A percentile compares a stretch with the other conserved stretches of the same genome.
Conservation (phyloP, 164 flowering plant genomes). For the Magnolia sinica region DNA sequence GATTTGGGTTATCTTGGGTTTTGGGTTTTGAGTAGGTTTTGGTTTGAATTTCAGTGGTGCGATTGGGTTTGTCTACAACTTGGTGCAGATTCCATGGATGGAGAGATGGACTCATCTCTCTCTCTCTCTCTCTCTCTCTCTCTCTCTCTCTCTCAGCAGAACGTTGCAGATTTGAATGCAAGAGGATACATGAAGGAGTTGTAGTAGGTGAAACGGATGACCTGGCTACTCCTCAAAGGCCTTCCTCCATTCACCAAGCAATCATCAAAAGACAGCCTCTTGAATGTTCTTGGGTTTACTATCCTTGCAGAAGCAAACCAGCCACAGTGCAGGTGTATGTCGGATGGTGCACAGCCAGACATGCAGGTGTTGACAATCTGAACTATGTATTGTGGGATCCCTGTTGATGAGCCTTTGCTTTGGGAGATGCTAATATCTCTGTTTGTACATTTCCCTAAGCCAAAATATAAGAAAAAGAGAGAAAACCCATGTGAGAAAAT, state of each 20-base stretch:
- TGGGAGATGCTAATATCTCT: conserved; percentile 67
- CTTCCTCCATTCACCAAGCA: conserved; percentile 60
- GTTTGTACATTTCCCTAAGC: conserved; percentile 38
- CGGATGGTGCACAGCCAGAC: conserved; percentile 47
- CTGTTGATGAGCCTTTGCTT: conserved; percentile 45
- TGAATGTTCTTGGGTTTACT: conserved; percentile 55
- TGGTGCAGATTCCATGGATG: not conserved
- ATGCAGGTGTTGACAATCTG: conserved; percentile 60
- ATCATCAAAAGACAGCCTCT: conserved; percentile 57
- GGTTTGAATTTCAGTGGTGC: not conserved
- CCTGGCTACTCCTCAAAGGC: conserved; percentile 41
- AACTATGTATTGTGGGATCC: conserved; percentile 59
- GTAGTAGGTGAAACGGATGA: conserved; percentile 50
- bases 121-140: too few species aligned
- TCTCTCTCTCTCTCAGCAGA: conserved; percentile 29
- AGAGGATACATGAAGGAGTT: conserved; percentile 70
- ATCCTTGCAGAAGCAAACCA: conserved; percentile 69
- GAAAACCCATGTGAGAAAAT: conserved; percentile 1
- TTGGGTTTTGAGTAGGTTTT: too few species aligned
- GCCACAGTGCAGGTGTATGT: conserved; percentile 62
- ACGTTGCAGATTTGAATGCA: conserved; percentile 53
- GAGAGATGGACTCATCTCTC: not conserved
- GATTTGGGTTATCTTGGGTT: not conserved
- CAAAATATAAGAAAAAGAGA: not conserved
- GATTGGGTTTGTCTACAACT: not conserved